A percentile compares a stretch with the other conserved stretches of the same genome.
phyloP scores from a whole-genome alignment of 176 grass and related monocot genomes.

The Paspalum vaginatum region DNA sequence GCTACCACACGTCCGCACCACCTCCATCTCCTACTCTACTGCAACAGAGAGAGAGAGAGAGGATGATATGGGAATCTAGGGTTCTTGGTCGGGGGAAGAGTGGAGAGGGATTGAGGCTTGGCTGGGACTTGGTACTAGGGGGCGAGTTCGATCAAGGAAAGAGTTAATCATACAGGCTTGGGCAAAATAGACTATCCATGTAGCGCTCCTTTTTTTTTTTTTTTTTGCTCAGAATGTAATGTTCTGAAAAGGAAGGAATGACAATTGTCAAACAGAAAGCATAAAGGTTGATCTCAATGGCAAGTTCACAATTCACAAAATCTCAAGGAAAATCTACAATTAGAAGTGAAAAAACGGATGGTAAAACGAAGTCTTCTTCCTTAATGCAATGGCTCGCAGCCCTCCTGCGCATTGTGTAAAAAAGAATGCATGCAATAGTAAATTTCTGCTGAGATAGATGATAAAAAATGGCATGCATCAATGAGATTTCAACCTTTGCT shows the following conservation, averaged over 20 bases:
- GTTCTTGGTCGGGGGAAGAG: background rate
- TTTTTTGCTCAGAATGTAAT: background rate
- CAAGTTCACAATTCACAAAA: background rate
- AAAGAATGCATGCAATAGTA: no score
- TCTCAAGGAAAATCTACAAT: no score
- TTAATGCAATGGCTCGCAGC: no score
- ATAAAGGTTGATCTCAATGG: background rate
- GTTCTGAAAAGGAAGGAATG: no score
- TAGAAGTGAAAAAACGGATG: no score
- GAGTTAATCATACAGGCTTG: background rate
- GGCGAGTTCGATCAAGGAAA: background rate
- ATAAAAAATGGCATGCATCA: background rate
- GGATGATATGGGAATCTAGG: background rate
- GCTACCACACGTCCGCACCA: background rate
- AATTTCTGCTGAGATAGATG: background rate
- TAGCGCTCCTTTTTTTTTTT: background rate
- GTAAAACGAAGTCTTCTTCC: no score
- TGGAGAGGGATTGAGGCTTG: no score
- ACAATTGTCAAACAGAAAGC: background rate
- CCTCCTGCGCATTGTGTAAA: no score
- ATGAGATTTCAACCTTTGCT: constrained; percentile 13
- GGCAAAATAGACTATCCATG: background rate
- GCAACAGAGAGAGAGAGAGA: background rate
- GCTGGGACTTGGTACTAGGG: no score
- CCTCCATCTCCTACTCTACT: background rate